A percentile compares a stretch with the other conserved stretches of the same genome.
Evolutionary conservation across 345 rosid genomes (phyloP).

Genomic region (Moricandia arvensis): DNA sequence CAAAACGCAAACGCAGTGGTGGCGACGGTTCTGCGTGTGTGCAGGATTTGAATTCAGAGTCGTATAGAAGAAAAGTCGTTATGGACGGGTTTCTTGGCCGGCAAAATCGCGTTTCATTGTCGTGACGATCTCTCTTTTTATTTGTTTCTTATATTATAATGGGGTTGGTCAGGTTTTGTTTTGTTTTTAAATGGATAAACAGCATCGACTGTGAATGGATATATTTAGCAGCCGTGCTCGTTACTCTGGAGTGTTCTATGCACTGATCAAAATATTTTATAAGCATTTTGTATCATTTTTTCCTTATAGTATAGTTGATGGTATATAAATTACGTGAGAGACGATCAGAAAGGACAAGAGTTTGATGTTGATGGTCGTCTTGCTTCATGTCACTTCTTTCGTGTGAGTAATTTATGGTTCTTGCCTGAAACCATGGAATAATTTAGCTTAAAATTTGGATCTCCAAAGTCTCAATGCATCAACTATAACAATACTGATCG

Average conservation of each 20-base stretch:
- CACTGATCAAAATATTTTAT: neutral
- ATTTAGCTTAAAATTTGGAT: neutral
- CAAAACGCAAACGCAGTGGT: conserved; percentile 30
- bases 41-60: conserved; percentile 46
- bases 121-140: neutral
- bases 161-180: conserved; percentile 14
- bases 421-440: neutral
- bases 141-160: conserved; percentile 1
- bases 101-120: conserved; percentile 37
- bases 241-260: conserved; percentile 24
- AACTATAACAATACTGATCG: neutral
- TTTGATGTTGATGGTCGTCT: neutral
- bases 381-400: neutral
- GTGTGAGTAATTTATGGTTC: neutral
- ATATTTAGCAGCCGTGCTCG: neutral
- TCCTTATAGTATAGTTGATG: neutral
- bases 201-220: conserved; percentile 23
- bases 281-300: neutral
- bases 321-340: neutral
- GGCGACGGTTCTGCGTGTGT: neutral
- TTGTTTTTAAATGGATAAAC: neutral
- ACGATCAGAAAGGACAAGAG: neutral
- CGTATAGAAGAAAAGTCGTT: conserved; percentile 63
- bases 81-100: conserved; percentile 77
- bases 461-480: neutral